A percentile compares a stretch with the other conserved stretches of the same genome.
phyloP scores from a whole-genome alignment of 2,329 filamentous ascomycete genomes.

The Penicillium rolfsii region DNA sequence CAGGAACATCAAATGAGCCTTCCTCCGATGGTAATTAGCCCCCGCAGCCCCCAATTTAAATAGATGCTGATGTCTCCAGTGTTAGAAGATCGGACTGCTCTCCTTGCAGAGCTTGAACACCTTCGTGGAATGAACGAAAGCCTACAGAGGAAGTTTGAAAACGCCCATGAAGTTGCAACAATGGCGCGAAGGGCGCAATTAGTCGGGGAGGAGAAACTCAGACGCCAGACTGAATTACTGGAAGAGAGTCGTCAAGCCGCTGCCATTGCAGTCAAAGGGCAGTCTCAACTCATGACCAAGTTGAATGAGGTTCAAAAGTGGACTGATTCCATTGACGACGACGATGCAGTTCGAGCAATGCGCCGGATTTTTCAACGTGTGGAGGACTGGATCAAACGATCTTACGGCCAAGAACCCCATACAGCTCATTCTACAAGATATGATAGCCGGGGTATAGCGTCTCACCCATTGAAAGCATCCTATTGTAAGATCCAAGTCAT shows the following conservation, averaged over 20 bases:
- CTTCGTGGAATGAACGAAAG: background rate
- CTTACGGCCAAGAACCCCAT: constrained; percentile 10
- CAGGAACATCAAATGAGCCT: background rate
- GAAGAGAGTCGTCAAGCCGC: background rate
- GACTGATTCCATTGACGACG: constrained; percentile 18
- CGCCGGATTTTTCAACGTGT: constrained; percentile 15
- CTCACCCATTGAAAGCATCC: background rate
- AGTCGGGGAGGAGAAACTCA: constrained; percentile 9
- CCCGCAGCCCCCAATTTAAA: background rate
- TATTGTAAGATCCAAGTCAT: background rate
- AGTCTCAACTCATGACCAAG: constrained; percentile 3
- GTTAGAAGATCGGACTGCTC: background rate
- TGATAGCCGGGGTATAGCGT: background rate
- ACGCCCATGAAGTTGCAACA: background rate
- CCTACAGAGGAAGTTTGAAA: background rate
- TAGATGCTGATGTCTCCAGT: background rate
- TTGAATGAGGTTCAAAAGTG: constrained; percentile 11
- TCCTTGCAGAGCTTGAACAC: background rate
- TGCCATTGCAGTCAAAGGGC: constrained; percentile 2
- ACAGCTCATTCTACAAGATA: background rate
- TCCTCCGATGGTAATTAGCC: background rate
- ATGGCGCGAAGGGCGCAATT: background rate
- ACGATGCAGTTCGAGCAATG: constrained; percentile 16
- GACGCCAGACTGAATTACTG: constrained; percentile 8
- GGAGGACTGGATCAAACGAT: constrained; percentile 18